A percentile compares a stretch with the other conserved stretches of the same genome.
Evolutionary conservation across 129 eudicot species (phyloP).

Genomic region (Artemisia tridentata): DNA sequence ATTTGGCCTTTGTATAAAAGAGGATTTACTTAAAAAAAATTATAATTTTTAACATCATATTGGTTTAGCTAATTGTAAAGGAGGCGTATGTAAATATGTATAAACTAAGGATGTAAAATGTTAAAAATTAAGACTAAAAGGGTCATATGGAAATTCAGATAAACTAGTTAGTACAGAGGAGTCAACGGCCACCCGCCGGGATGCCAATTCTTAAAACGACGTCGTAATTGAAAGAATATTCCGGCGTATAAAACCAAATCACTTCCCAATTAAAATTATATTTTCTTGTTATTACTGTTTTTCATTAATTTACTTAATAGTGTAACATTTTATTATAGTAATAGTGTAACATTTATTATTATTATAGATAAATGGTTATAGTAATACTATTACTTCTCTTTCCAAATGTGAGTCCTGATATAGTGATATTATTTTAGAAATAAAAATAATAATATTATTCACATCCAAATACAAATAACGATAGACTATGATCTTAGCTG

Average conservation of each 20-base stretch:
- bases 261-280: neutral
- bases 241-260: constrained; percentile 26
- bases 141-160: constrained; percentile 7
- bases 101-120: neutral
- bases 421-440: neutral
- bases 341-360: too few species aligned
- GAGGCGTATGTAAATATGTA: neutral
- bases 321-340: too few species aligned
- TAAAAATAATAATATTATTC: too few species aligned
- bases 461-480: too few species aligned
- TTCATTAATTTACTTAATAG: too few species aligned
- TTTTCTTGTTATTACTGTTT: too few species aligned
- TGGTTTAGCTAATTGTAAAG: too few species aligned
- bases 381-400: too few species aligned
- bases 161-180: constrained; percentile 3
- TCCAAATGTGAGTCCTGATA: too few species aligned
- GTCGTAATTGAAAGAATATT: constrained; percentile 18
- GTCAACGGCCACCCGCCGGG: constrained; percentile 24
- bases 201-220: neutral
- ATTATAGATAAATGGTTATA: too few species aligned
- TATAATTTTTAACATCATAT: neutral
- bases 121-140: neutral
- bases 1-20: neutral
- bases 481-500: too few species aligned
- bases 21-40: neutral